Evolutionary conservation across 257 asterid species (phyloP).

Genomic region (Forsythia viridissima): DNA sequence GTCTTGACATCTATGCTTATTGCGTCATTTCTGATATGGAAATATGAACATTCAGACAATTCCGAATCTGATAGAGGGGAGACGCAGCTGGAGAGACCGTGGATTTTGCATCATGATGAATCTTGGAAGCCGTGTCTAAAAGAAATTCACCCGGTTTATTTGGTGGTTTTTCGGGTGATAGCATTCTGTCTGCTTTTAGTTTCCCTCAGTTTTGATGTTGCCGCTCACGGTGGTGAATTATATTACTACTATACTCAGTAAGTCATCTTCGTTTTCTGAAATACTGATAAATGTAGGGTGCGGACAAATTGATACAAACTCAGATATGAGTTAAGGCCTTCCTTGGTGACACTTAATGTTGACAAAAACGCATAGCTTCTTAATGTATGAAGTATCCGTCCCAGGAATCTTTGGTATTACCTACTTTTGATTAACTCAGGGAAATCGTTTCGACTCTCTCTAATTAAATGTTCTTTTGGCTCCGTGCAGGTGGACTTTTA

Average conservation of each 20-base stretch:
- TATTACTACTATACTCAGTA: slow-evolving; percentile 90
- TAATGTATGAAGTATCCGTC: slow-evolving; percentile 4
- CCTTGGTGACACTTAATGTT: not conserved
- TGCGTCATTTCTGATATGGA: slow-evolving; percentile 63
- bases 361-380: not conserved
- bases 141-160: slow-evolving; percentile 50
- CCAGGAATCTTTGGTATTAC: not conserved
- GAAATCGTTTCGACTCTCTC: slow-evolving; percentile 18
- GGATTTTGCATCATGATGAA: slow-evolving; percentile 29
- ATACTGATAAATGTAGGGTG: not conserved
- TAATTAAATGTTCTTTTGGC: slow-evolving; percentile 16
- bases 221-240: slow-evolving; percentile 59
- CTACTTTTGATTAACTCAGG: not conserved
- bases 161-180: slow-evolving; percentile 60
- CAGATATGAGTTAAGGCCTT: not conserved
- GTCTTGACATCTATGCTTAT: slow-evolving; percentile 53
- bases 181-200: slow-evolving; percentile 65
- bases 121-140: slow-evolving; percentile 86
- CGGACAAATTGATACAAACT: slow-evolving; percentile 8
- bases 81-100: slow-evolving; percentile 22
- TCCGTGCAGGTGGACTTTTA: slow-evolving; percentile 85
- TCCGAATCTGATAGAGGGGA: slow-evolving; percentile 35
- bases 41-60: slow-evolving; percentile 48
- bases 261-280: slow-evolving; percentile 36
- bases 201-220: slow-evolving; percentile 58